Percentiles rank a stretch among this genome's conserved stretches.
Conservation (phyloP, 2,329 filamentous ascomycete genomes). For the Escovopsis weberi region DNA sequence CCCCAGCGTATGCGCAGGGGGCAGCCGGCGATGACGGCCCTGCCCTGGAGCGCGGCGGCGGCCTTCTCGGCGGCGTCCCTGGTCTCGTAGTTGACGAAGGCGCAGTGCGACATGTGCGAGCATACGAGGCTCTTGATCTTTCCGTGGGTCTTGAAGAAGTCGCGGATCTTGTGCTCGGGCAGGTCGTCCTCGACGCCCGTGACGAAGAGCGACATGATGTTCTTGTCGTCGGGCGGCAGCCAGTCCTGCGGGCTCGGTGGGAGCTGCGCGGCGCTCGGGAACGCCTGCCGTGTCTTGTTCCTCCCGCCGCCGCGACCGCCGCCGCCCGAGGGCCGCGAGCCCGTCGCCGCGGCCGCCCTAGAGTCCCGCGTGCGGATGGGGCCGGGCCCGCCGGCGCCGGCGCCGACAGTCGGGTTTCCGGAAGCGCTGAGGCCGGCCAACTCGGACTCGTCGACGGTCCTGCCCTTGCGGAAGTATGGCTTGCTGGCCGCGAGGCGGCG, state of each 20-base stretch:
- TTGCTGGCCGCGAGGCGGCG: conserved; percentile 78
- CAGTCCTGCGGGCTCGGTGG: conserved; percentile 78
- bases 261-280: conserved; percentile 56
- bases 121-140: conserved; percentile 87
- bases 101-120: conserved; percentile 93
- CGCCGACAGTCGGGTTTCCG: conserved; percentile 36
- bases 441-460: conserved; percentile 48
- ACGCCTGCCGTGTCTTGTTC: conserved; percentile 35
- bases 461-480: conserved; percentile 85
- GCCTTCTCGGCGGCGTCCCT: conserved; percentile 76
- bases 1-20: conserved; percentile 87
- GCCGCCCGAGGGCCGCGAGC: conserved; percentile 25
- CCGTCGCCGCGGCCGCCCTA: conserved; percentile 33
- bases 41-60: conserved; percentile 70
- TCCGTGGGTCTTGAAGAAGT: conserved; percentile 79
- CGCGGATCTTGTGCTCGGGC: conserved; percentile 78
- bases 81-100: conserved; percentile 87
- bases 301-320: no score
- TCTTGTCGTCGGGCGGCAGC: conserved; percentile 65
- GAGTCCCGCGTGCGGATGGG: conserved; percentile 65
- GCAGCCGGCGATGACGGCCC: conserved; percentile 79
- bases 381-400: conserved; percentile 50
- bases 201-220: conserved; percentile 85
- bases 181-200: conserved; percentile 94
- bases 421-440: conserved; percentile 20